Evolutionary conservation across 176 grass and related monocot species (phyloP), one percentile per base, ranked within the genome.

Genomic region (Calamus simplicifolius): DNA sequence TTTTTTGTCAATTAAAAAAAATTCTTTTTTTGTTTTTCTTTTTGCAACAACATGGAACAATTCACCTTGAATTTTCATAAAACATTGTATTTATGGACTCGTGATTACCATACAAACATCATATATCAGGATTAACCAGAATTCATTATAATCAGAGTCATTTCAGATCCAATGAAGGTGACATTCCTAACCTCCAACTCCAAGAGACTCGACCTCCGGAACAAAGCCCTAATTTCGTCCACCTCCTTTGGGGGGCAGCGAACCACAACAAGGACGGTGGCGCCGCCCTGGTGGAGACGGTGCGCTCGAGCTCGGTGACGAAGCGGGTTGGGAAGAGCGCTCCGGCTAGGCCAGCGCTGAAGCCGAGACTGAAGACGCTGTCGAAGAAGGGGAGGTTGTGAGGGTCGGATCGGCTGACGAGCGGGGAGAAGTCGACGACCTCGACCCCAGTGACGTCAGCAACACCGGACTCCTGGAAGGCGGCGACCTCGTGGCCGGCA

Each of bases 351-450:
- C 75, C 75, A 27, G 48, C 16, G 6, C 58, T 82, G 27, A 91
- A 60, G 50, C 55, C 81, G 3, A 88, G 14, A 75, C 91, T 83
- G 72, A 97, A 97, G 6, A 78, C 81, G 12, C 66, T 64, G 35
- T 97, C 87, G 56, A 85, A 91, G 67, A 82, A 91, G 0, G 79
- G 84, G 7, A 91, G 88, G 51, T 72, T 88, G 79, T 97, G 84
- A 7, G 87, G 66, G 50, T 88, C 84, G 0, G 81, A 84, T 4
- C 75, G 71, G 52, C 74, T 56, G 18, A 97, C 84, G 7, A 91
- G 69, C 16, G 81, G 84, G 14, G 78, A 87, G 57, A 87, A 88
- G 29, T 97, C 78, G 15, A 97, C 59, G 29, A 91, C 59, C 60
- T 88, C 84, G 29, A 97, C 87, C 69, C 69, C 87, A 25, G 87